Percentiles rank a stretch among this genome's conserved stretches.
These are phyloP conservation scores for Talaromyces verruculosus DNA, from an alignment of 2,329 filamentous ascomycete genomes.

Conservation along the genomic window DNA sequence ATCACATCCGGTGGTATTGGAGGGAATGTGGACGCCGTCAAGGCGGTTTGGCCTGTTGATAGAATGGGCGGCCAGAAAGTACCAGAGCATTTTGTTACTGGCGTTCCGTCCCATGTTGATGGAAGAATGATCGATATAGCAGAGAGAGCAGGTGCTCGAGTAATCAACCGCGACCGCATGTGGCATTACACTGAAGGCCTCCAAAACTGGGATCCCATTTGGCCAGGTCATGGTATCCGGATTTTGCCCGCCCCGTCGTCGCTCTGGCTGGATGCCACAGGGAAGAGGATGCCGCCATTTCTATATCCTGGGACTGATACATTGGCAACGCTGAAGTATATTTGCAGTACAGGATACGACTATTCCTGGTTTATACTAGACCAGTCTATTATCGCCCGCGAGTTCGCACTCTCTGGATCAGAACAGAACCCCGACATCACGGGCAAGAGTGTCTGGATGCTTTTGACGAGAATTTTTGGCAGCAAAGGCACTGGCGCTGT, in stretches of 20 bases:
- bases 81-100: conserved; percentile 58
- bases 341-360: conserved; percentile 61
- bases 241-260: conserved; percentile 61
- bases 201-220: conserved; percentile 62
- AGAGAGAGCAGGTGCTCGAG: conserved; percentile 52
- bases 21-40: conserved; percentile 61
- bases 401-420: conserved; percentile 62
- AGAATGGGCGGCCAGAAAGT: conserved; percentile 58
- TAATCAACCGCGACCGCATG: conserved; percentile 64
- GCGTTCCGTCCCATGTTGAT: conserved; percentile 64
- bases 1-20: conserved; percentile 61
- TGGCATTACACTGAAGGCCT: conserved; percentile 66
- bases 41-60: conserved; percentile 58
- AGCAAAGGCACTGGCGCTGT: neutral
- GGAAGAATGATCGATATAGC: conserved; percentile 62
- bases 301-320: conserved; percentile 61
- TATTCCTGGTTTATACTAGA: conserved; percentile 64
- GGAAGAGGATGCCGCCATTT: conserved; percentile 58
- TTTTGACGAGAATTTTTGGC: conserved; percentile 31
- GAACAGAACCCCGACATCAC: conserved; percentile 65
- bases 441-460: conserved; percentile 55
- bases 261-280: conserved; percentile 62
- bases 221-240: conserved; percentile 62
- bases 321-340: conserved; percentile 58
- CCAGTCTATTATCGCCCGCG: conserved; percentile 58